Conservation (phyloP, 2,329 filamentous ascomycete genomes). For the Chrysosporium keratinophilum region DNA sequence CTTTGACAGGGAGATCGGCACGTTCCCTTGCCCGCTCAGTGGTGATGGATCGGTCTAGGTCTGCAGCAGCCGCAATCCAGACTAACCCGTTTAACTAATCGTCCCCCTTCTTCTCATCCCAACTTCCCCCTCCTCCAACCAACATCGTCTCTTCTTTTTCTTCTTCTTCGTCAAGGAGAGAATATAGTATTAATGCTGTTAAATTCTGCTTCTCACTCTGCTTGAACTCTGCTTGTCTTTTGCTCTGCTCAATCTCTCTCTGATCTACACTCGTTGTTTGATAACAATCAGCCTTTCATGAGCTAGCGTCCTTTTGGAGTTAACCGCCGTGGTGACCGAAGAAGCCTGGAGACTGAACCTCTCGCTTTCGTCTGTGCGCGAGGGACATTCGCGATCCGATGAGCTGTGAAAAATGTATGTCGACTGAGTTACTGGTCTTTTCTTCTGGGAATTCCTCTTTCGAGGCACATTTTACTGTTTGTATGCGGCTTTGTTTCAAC, state of each 20-base stretch:
- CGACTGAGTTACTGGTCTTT: neutral
- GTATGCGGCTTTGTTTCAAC: neutral
- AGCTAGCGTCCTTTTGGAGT: neutral
- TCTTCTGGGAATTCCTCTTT: neutral
- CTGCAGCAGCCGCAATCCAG: conserved; percentile 1
- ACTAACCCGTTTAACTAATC: neutral
- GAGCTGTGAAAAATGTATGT: neutral
- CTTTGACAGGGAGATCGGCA: too few relatives aligned
- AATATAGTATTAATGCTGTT: too few relatives aligned
- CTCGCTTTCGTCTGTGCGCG: too few relatives aligned
- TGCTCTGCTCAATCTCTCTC: conserved; percentile 4
- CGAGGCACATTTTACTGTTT: neutral
- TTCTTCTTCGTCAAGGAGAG: too few relatives aligned
- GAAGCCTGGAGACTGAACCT: neutral
- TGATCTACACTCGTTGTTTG: neutral
- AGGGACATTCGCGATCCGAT: neutral
- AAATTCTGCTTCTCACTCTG: neutral
- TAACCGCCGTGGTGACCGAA: neutral
- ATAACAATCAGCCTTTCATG: neutral
- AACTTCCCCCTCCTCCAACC: neutral
- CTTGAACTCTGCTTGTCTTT: neutral
- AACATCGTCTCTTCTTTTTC: neutral
- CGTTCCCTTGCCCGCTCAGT: too few relatives aligned
- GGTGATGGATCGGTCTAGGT: conserved; percentile 5
- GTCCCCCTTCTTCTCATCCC: neutral